These are phyloP conservation scores for Medicago truncatula DNA, from an alignment of 306 rosid genomes.

Conservation along the genomic window DNA sequence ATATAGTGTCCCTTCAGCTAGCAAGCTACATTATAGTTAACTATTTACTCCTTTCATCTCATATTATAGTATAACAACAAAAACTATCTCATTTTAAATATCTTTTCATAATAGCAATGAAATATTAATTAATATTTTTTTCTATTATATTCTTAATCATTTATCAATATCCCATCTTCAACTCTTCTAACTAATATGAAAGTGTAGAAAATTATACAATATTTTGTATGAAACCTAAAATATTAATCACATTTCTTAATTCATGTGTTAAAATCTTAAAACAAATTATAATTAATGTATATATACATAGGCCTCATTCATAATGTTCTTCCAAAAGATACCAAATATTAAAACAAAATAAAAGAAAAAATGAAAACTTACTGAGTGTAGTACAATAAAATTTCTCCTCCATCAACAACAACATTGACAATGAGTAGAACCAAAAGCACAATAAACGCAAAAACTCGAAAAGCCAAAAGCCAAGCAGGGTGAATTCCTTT, in stretches of 20 bases:
- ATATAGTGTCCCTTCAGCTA: neutral
- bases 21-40: no score
- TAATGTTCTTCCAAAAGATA: slow-evolving; percentile 16
- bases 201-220: no score
- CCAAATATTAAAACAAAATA: slow-evolving; percentile 21
- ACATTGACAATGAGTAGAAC: slow-evolving; percentile 69
- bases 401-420: slow-evolving; percentile 70
- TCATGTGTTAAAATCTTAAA: neutral
- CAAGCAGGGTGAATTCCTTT: slow-evolving; percentile 94
- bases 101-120: neutral
- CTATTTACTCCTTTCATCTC: neutral
- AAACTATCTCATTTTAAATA: no score
- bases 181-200: neutral
- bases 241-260: neutral
- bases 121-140: no score
- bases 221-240: neutral
- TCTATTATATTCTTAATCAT: neutral
- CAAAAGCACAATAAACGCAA: slow-evolving; percentile 83
- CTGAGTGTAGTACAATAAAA: slow-evolving; percentile 91
- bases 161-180: neutral
- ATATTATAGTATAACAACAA: neutral
- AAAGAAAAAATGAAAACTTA: slow-evolving; percentile 48
- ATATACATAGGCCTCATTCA: slow-evolving; percentile 26
- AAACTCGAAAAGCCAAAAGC: slow-evolving; percentile 78
- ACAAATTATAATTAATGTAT: neutral